These are phyloP conservation scores for Neonectria magnoliae DNA, from an alignment of 2,329 filamentous ascomycete genomes.

Conservation along the genomic window DNA sequence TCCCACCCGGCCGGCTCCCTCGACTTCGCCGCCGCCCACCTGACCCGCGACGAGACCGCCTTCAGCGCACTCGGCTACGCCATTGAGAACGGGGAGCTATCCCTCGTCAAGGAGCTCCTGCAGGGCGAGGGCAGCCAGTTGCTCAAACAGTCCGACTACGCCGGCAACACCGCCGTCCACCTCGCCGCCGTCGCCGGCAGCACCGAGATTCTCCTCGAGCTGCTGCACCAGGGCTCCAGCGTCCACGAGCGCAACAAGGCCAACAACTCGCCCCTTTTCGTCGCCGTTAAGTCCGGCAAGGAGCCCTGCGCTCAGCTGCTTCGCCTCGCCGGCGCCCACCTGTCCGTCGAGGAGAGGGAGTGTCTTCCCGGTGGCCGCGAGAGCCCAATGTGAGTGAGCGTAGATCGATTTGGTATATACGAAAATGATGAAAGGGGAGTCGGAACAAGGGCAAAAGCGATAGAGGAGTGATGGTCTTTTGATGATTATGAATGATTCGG, in stretches of 20 bases:
- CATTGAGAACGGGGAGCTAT: slow-evolving; percentile 76
- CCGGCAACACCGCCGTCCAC: slow-evolving; percentile 77
- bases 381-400: slow-evolving; percentile 10
- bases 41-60: slow-evolving; percentile 67
- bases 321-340: slow-evolving; percentile 66
- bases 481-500: not conserved
- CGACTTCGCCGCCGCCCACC: slow-evolving; percentile 53
- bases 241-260: slow-evolving; percentile 73
- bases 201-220: slow-evolving; percentile 64
- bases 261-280: slow-evolving; percentile 72
- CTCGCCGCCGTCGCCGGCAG: slow-evolving; percentile 66
- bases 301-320: slow-evolving; percentile 64
- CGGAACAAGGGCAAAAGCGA: not conserved
- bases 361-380: slow-evolving; percentile 34
- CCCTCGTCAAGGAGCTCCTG: slow-evolving; percentile 73
- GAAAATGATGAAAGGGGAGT: not conserved
- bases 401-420: not conserved
- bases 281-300: slow-evolving; percentile 68
- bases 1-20: slow-evolving; percentile 72
- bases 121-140: slow-evolving; percentile 72
- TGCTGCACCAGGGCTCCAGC: slow-evolving; percentile 70
- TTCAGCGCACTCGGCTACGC: slow-evolving; percentile 84
- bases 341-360: slow-evolving; percentile 57
- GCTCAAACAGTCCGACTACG: slow-evolving; percentile 81
- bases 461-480: not conserved